A percentile compares a stretch with the other conserved stretches of the same genome.
phyloP scores from a whole-genome alignment of 2,329 filamentous ascomycete species.

The Eutypa lata region DNA sequence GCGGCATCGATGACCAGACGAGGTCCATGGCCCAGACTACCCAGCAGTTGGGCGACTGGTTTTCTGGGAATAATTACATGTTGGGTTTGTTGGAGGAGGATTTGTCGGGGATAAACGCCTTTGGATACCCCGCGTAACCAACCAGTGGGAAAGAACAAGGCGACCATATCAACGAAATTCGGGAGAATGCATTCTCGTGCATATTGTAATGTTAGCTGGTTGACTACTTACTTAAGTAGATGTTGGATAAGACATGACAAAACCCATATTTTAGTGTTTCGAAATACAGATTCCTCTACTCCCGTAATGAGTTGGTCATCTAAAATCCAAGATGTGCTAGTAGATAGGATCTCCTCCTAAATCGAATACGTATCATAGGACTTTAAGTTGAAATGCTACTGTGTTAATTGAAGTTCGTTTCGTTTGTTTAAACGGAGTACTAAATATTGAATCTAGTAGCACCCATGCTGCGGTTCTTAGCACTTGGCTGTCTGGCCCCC shows the following conservation, averaged over 20 bases:
- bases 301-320: too few relatives aligned
- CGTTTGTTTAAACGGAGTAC: too few relatives aligned
- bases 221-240: neutral
- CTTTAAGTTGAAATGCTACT: too few relatives aligned
- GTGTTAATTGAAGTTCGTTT: too few relatives aligned
- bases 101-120: conserved; percentile 26
- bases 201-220: neutral
- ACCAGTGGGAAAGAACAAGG: neutral
- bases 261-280: neutral
- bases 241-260: neutral
- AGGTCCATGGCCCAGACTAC: conserved; percentile 21
- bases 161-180: too few relatives aligned
- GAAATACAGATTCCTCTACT: too few relatives aligned
- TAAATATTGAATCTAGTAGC: too few relatives aligned
- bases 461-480: neutral
- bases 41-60: conserved; percentile 30
- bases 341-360: too few relatives aligned
- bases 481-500: neutral
- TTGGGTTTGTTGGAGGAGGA: conserved; percentile 31
- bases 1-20: conserved; percentile 7
- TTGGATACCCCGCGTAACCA: conserved; percentile 17
- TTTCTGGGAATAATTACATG: conserved; percentile 31
- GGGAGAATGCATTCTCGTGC: neutral
- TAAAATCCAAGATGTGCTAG: too few relatives aligned
- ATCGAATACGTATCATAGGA: too few relatives aligned